Conservation (phyloP, 1,284 basidiomycete genomes). For the Phlebopus sp. region DNA sequence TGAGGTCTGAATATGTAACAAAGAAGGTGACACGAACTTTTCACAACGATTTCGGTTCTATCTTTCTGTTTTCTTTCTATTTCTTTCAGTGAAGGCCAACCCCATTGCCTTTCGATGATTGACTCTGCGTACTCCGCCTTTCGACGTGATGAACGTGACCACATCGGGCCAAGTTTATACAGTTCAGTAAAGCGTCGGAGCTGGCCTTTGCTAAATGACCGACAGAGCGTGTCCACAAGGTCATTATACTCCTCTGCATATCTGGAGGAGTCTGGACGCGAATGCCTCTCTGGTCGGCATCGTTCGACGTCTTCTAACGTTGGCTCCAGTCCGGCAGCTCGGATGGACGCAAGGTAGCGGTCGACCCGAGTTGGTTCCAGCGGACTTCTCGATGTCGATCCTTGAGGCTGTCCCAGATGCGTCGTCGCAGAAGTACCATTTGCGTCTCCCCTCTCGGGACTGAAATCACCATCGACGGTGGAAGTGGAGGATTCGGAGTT, state of each 20-base stretch:
- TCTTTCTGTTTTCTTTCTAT: constrained; percentile 50
- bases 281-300: constrained; percentile 41
- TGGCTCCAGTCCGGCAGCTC: constrained; percentile 41
- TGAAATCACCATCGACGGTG: background rate
- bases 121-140: constrained; percentile 51
- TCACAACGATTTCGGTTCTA: constrained; percentile 46
- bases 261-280: constrained; percentile 37
- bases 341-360: constrained; percentile 52
- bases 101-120: constrained; percentile 65
- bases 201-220: constrained; percentile 64
- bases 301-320: constrained; percentile 56
- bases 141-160: constrained; percentile 29
- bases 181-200: constrained; percentile 51
- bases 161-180: constrained; percentile 40
- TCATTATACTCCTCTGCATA: constrained; percentile 55
- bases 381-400: constrained; percentile 19
- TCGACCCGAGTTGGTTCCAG: constrained; percentile 47
- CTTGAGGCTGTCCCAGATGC: constrained; percentile 4
- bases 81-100: constrained; percentile 59
- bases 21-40: constrained; percentile 40
- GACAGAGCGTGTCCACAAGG: constrained; percentile 49
- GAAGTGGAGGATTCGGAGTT: constrained; percentile 6
- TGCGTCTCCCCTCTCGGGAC: background rate
- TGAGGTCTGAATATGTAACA: constrained; percentile 4
- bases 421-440: background rate